Evolutionary conservation across 805 yeast species (phyloP).

Genomic region (Saccharomyces eubayanus): DNA sequence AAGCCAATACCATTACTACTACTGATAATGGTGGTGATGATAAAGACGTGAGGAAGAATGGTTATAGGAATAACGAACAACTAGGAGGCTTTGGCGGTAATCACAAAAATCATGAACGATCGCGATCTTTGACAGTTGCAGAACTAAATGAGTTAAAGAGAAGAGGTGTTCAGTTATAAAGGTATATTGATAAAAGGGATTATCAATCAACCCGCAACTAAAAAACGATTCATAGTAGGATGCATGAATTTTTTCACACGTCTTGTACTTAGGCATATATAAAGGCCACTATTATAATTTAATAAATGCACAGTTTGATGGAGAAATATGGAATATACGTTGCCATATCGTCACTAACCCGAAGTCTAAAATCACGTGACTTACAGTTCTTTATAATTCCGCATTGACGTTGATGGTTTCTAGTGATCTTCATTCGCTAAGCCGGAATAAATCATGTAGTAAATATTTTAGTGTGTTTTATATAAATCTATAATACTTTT

Average conservation of each 20-base stretch:
- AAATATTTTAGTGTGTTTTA: too few relatives aligned
- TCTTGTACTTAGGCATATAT: not conserved
- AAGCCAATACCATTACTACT: not conserved
- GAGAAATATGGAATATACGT: too few relatives aligned
- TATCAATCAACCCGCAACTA: not conserved
- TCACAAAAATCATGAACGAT: not conserved
- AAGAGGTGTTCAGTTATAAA: not conserved
- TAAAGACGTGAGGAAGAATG: not conserved
- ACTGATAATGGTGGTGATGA: not conserved
- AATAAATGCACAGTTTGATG: too few relatives aligned
- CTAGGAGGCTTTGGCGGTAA: not conserved
- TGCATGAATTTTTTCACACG: not conserved
- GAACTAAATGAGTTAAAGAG: not conserved
- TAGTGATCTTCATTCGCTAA: too few relatives aligned
- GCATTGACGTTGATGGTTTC: too few relatives aligned
- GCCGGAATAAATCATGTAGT: not conserved
- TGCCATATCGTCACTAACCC: too few relatives aligned
- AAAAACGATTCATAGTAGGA: not conserved
- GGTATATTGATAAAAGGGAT: not conserved
- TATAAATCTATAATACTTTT: not conserved
- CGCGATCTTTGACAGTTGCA: not conserved
- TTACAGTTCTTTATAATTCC: not conserved
- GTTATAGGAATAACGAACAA: not conserved
- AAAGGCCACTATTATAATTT: not conserved
- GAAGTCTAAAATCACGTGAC: not conserved